These are phyloP conservation scores for Mortierella antarctica DNA, from an alignment of 192 early-diverging fungal genomes.

Conservation along the genomic window DNA sequence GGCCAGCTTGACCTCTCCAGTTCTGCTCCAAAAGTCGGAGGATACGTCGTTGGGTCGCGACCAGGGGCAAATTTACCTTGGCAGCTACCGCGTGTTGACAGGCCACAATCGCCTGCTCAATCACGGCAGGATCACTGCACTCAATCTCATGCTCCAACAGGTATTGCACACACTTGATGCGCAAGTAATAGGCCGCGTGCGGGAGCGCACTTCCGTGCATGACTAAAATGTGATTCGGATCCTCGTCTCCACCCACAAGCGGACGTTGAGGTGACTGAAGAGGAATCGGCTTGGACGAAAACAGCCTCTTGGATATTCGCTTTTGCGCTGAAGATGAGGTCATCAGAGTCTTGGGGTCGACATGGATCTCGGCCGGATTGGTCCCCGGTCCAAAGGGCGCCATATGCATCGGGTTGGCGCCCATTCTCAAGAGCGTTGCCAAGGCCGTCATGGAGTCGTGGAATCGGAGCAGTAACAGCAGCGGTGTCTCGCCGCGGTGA, in stretches of 20 bases:
- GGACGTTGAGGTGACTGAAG: not conserved
- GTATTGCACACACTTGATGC: constrained; percentile 25
- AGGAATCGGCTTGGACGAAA: not conserved
- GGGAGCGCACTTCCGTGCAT: constrained; percentile 40
- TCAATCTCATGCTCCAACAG: constrained; percentile 47
- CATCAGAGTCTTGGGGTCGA: constrained; percentile 15
- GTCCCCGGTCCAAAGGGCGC: constrained; percentile 50
- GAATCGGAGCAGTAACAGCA: constrained; percentile 35
- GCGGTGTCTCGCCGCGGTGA: constrained; percentile 33
- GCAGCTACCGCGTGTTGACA: constrained; percentile 37
- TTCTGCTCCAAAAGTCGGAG: constrained; percentile 19
- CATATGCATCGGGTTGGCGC: constrained; percentile 34
- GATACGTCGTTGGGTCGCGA: constrained; percentile 16
- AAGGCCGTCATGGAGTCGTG: constrained; percentile 41
- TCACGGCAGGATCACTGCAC: constrained; percentile 32
- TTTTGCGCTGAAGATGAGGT: constrained; percentile 1
- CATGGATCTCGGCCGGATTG: constrained; percentile 28
- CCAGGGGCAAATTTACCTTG: constrained; percentile 30
- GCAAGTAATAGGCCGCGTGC: constrained; percentile 42
- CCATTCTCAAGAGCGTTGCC: constrained; percentile 30
- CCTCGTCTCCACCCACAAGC: not conserved
- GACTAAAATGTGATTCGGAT: constrained; percentile 41
- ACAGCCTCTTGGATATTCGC: constrained; percentile 20
- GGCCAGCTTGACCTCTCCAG: constrained; percentile 30
- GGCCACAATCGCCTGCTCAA: constrained; percentile 43